These are phyloP conservation scores for Coniophora puteana DNA, from an alignment of 1,284 basidiomycete species.

Conservation along the genomic window DNA sequence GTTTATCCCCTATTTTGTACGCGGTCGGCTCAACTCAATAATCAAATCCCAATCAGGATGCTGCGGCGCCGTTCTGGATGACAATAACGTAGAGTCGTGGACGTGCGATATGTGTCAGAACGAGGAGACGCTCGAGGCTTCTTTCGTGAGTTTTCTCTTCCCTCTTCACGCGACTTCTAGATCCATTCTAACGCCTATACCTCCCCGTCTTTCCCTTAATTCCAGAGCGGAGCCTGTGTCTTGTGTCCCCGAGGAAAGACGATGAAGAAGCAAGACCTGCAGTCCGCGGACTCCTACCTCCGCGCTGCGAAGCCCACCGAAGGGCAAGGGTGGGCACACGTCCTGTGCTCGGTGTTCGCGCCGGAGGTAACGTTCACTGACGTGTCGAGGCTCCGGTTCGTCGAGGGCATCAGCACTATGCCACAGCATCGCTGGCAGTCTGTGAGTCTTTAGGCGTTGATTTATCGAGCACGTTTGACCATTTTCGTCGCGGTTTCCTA, in stretches of 20 bases:
- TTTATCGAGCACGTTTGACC: background rate
- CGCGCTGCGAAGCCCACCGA: constrained; percentile 92
- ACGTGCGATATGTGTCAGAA: constrained; percentile 84
- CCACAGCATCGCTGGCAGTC: constrained; percentile 60
- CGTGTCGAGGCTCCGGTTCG: constrained; percentile 62
- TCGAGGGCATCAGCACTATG: constrained; percentile 86
- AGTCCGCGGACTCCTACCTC: constrained; percentile 63
- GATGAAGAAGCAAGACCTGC: constrained; percentile 40
- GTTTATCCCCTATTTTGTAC: no score
- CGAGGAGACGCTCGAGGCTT: constrained; percentile 71
- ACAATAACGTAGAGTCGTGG: constrained; percentile 67
- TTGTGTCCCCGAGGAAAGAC: constrained; percentile 66
- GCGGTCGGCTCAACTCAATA: background rate
- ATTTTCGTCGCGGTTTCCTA: no score
- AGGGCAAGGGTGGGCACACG: constrained; percentile 89
- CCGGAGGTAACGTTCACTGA: constrained; percentile 83
- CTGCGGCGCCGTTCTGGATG: constrained; percentile 67
- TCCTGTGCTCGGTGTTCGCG: constrained; percentile 86
- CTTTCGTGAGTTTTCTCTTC: constrained; percentile 56
- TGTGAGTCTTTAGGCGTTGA: constrained; percentile 35
- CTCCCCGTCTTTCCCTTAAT: constrained; percentile 9
- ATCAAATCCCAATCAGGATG: constrained; percentile 36
- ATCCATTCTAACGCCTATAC: background rate
- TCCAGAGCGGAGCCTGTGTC: constrained; percentile 68
- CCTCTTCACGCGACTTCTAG: no score